A percentile compares a stretch with the other conserved stretches of the same genome.
Conservation (phyloP, 148 eudicot genomes). For the Persicaria maculosa region DNA sequence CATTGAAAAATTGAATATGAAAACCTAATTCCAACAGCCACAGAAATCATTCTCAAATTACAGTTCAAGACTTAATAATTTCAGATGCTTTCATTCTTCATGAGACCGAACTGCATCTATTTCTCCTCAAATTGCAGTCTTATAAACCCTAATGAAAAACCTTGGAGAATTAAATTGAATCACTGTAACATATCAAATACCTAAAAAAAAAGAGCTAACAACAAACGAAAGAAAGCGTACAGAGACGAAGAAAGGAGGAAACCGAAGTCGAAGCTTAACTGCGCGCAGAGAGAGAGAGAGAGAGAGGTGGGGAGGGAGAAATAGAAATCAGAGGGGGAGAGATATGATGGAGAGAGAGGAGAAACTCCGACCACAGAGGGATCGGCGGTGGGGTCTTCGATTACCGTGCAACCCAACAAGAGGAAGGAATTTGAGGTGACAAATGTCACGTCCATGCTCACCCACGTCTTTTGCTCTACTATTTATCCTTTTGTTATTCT, state of each 20-base stretch:
- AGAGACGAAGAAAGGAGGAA: neutral
- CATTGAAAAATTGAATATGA: neutral
- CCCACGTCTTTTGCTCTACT: constrained; percentile 6
- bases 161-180: neutral
- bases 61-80: neutral
- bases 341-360: constrained; percentile 2
- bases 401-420: constrained; percentile 4
- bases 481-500: neutral
- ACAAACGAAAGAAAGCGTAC: neutral
- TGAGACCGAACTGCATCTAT: neutral
- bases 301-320: neutral
- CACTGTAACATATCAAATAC: no score
- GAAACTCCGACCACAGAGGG: constrained; percentile 10
- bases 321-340: neutral
- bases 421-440: neutral
- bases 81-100: neutral
- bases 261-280: neutral
- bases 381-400: neutral
- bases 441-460: neutral
- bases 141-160: neutral
- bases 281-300: neutral
- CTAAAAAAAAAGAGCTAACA: neutral
- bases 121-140: neutral
- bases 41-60: neutral
- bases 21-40: neutral